Evolutionary conservation across 805 yeast species (phyloP), one percentile per base, ranked within the genome.

Genomic region (Pichia insulana): DNA sequence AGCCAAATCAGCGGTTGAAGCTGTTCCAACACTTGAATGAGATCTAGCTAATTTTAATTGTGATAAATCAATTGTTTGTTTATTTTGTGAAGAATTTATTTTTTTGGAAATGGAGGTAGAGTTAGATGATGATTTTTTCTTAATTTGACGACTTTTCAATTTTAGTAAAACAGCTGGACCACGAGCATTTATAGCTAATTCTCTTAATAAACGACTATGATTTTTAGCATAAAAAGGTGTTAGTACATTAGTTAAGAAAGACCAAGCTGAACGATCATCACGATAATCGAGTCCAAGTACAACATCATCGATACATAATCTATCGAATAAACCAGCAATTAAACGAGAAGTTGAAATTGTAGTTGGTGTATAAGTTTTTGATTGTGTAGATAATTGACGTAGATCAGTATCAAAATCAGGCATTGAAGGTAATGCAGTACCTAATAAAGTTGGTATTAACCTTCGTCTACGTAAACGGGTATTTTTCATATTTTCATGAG

Each of bases 241-340:
- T 4, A 61, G 49, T 19, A 56, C 50, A 22, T 43, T 50, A 17
- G 54, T 42, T n/a, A 62, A 37, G 33, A 58, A 61, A 8, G 45
- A 47, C 41, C 52, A 56, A 4, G 64, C 47, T 1, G 65, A 61
- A 7, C 48, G 41, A 16, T 52, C 50, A 30, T 56, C 59, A 22
- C 44, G 54, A 11, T 56, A 43, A 19, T 55, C 45, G 4, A 53
- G 34, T 2, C 61, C 64, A 9, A 41, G 34, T 3, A 62, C 49
- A 1, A 64, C 65, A 45, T 62, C 67, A 50, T 56, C 54, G 9
- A 60, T 57, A 41, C 64, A 58, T 27, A 62, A 41, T 36, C 51
- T 51, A 42, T 62, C 67, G 31, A 62, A 55, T 12, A 55, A 40
- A 3, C 49, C 45, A 8, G 42, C 43, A 15, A 59, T 35, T 22